A percentile compares a stretch with the other conserved stretches of the same genome.
Evolutionary conservation across 2,329 filamentous ascomycete genomes (phyloP).

Genomic region (Pestalotiopsis sp.): DNA sequence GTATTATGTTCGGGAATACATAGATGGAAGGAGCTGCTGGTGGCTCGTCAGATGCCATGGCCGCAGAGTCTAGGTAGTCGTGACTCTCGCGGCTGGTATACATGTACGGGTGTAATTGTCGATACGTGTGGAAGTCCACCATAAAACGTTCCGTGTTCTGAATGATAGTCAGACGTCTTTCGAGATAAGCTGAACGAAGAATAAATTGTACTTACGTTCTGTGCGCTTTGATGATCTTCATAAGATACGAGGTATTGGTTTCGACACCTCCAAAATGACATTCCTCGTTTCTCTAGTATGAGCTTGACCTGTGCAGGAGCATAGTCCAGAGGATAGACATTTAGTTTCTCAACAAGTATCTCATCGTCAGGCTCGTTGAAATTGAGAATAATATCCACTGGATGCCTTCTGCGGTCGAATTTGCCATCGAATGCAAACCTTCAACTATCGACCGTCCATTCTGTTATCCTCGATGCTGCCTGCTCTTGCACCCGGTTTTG

Average conservation of each 20-base stretch:
- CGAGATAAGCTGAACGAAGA: not conserved
- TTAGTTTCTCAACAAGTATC: not conserved
- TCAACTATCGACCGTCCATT: not conserved
- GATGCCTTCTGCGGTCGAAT: not conserved
- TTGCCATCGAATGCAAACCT: not conserved
- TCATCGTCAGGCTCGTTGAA: conserved; percentile 29
- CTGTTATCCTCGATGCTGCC: not conserved
- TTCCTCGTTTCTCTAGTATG: not conserved
- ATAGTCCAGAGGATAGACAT: not conserved
- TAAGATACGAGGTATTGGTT: not conserved
- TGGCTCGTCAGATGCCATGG: not conserved
- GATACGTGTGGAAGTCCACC: conserved; percentile 18
- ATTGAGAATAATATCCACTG: conserved; percentile 34
- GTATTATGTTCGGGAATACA: not conserved
- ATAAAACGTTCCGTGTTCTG: conserved; percentile 16
- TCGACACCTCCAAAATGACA: not conserved
- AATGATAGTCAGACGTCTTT: not conserved
- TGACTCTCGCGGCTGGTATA: conserved; percentile 16
- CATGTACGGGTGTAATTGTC: not conserved
- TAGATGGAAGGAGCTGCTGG: not conserved
- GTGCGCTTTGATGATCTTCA: not conserved
- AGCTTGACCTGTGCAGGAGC: not conserved
- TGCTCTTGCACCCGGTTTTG: not conserved
- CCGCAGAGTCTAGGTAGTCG: conserved; percentile 14
- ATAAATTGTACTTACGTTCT: not conserved